Evolutionary conservation across 2,329 filamentous ascomycete species (phyloP).

Genomic region (Monilinia fructigena): DNA sequence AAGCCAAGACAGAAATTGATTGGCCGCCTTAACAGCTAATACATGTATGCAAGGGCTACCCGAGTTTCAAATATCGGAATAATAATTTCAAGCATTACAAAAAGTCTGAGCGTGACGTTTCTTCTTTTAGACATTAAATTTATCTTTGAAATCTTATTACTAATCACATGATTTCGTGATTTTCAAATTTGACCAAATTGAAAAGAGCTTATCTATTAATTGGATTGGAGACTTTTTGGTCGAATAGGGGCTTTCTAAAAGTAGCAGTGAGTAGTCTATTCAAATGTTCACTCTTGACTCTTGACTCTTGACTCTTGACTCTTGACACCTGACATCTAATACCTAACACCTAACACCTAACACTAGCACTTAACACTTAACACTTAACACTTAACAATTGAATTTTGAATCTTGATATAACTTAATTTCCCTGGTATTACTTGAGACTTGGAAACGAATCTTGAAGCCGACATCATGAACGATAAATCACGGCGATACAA

Average conservation of each 20-base stretch:
- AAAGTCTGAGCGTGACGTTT: background rate
- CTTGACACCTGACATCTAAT: too few relatives aligned
- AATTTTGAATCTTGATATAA: too few relatives aligned
- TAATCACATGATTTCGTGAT: background rate
- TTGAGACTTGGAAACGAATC: too few relatives aligned
- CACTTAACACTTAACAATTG: too few relatives aligned
- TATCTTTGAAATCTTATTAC: background rate
- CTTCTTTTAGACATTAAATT: background rate
- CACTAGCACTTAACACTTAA: too few relatives aligned
- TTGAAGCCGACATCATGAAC: too few relatives aligned
- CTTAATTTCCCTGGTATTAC: too few relatives aligned
- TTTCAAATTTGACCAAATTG: background rate
- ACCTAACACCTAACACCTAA: too few relatives aligned
- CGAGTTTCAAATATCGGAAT: conserved; percentile 8
- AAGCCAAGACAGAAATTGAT: background rate
- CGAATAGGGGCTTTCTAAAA: background rate
- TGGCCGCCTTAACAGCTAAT: background rate
- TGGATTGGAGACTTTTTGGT: too few relatives aligned
- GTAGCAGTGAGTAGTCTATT: background rate
- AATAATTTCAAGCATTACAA: background rate
- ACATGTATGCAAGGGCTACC: background rate
- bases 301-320: too few relatives aligned
- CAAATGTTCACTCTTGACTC: too few relatives aligned
- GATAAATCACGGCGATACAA: background rate
- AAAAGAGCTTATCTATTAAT: background rate